phyloP scores from a whole-genome alignment of 2,329 filamentous ascomycete genomes.

The Eutypa lata region DNA sequence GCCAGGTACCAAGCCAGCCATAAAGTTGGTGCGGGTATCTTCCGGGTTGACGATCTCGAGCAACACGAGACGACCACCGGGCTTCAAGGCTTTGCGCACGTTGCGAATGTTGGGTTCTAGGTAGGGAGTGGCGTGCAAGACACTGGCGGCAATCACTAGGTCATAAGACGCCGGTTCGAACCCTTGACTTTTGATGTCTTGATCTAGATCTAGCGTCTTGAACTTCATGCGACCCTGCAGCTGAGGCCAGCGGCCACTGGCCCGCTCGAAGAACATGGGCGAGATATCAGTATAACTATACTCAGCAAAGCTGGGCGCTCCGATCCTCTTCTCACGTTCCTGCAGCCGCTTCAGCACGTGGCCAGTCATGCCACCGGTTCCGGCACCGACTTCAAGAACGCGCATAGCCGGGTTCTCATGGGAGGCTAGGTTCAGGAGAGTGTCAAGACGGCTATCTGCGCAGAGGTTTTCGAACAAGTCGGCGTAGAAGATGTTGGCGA shows the following conservation, averaged over 20 bases:
- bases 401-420: conserved; percentile 26
- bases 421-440: background rate
- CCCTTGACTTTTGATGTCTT: background rate
- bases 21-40: background rate
- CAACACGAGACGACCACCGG: conserved; percentile 1
- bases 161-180: background rate
- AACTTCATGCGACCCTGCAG: conserved; percentile 4
- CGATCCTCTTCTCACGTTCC: conserved; percentile 4
- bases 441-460: background rate
- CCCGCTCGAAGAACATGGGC: conserved; percentile 28
- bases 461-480: conserved; percentile 15
- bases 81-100: conserved; percentile 2
- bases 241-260: conserved; percentile 11
- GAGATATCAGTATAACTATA: conserved; percentile 36
- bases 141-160: conserved; percentile 1
- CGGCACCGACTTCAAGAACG: conserved; percentile 33
- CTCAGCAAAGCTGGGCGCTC: conserved; percentile 7
- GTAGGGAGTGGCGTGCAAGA: conserved; percentile 3
- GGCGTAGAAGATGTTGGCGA: conserved; percentile 27
- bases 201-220: conserved; percentile 18
- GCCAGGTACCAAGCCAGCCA: background rate
- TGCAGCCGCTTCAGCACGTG: conserved; percentile 12
- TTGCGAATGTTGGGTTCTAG: conserved; percentile 2
- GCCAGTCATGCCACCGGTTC: conserved; percentile 28
- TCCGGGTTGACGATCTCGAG: conserved; percentile 3